These are phyloP conservation scores for Gymnopus androsaceus DNA, from an alignment of 1,284 basidiomycete genomes.

Conservation along the genomic window DNA sequence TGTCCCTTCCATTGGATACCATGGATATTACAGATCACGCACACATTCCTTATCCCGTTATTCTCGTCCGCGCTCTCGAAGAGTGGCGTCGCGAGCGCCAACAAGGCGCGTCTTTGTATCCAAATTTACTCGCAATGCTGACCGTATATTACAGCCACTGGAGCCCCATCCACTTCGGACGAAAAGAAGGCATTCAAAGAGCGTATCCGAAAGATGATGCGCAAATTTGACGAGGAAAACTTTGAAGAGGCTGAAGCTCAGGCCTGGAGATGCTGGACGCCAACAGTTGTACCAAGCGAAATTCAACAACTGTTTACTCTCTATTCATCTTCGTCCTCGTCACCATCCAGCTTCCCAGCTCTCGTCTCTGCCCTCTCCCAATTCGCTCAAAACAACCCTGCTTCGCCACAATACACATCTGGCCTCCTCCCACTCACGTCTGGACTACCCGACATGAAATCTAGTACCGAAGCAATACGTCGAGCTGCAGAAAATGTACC, in stretches of 20 bases:
- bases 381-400: constrained; percentile 52
- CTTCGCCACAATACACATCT: constrained; percentile 45
- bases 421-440: constrained; percentile 53
- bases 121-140: constrained; percentile 48
- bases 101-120: constrained; percentile 35
- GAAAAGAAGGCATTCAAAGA: constrained; percentile 85
- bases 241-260: constrained; percentile 90
- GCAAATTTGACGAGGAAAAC: constrained; percentile 90
- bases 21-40: constrained; percentile 87
- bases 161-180: constrained; percentile 39
- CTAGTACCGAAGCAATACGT: constrained; percentile 85
- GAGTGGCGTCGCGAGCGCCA: constrained; percentile 58
- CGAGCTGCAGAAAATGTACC: constrained; percentile 78
- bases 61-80: constrained; percentile 81
- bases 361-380: constrained; percentile 78
- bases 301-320: constrained; percentile 63
- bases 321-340: constrained; percentile 39
- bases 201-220: constrained; percentile 55
- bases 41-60: constrained; percentile 85
- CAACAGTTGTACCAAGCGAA: constrained; percentile 70
- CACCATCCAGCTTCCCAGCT: constrained; percentile 77
- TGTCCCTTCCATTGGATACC: constrained; percentile 67
- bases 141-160: background rate
- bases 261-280: constrained; percentile 74
- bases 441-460: constrained; percentile 95